Percentiles rank a stretch among this genome's conserved stretches.
Evolutionary conservation across 169 alveolate genomes (phyloP).

Genomic region (Toxoplasma gondii): DNA sequence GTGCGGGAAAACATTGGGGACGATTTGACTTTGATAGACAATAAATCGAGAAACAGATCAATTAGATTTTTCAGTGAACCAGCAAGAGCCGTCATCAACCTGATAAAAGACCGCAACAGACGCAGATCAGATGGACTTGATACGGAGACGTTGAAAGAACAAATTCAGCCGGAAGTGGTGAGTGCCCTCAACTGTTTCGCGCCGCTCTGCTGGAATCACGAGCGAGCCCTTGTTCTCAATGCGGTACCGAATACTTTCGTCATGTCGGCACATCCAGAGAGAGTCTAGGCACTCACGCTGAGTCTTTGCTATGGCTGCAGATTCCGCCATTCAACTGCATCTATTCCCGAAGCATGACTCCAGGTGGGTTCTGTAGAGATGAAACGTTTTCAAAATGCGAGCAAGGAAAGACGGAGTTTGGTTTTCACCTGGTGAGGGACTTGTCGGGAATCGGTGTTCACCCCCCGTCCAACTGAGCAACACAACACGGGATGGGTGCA

Average conservation of each 20-base stretch:
- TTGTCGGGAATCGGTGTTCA: no score
- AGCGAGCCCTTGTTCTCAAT: background rate
- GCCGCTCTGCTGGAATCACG: background rate
- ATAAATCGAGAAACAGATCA: background rate
- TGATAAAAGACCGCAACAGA: background rate
- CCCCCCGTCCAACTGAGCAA: no score
- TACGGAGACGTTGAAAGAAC: background rate
- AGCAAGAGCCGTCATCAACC: background rate
- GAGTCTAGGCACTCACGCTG: background rate
- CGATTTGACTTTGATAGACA: background rate
- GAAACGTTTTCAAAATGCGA: background rate
- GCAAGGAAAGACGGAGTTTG: no score
- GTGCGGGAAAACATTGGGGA: background rate
- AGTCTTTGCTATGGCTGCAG: background rate
- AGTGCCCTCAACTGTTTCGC: background rate
- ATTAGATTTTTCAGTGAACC: constrained; percentile 27
- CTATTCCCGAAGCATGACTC: constrained; percentile 26
- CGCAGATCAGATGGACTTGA: background rate
- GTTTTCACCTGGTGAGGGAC: no score
- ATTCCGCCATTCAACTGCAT: constrained; percentile 40
- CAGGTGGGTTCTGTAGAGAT: background rate
- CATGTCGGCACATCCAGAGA: background rate
- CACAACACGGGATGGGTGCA: no score
- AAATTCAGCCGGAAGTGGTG: constrained; percentile 31
- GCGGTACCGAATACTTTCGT: background rate